These are phyloP conservation scores for Colletotrichum sp. DNA, from an alignment of 2,329 filamentous ascomycete genomes.

Conservation along the genomic window DNA sequence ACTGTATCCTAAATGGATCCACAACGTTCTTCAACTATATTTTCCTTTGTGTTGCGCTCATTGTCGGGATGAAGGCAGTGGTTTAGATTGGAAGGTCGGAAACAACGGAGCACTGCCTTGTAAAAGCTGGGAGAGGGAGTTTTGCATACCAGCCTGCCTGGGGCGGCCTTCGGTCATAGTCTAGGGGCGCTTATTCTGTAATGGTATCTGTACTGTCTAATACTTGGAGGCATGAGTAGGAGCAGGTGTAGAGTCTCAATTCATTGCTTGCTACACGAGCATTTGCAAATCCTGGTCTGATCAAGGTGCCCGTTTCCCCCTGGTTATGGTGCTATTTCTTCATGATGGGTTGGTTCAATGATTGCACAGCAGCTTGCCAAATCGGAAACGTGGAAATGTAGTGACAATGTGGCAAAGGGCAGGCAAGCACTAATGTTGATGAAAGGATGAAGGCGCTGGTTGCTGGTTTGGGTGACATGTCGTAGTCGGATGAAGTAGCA, in stretches of 20 bases:
- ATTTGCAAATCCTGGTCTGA: background rate
- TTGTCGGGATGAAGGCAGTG: background rate
- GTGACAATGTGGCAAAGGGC: background rate
- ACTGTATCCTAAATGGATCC: background rate
- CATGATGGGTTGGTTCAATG: background rate
- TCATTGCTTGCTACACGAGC: background rate
- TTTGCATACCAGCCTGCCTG: background rate
- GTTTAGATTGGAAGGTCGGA: background rate
- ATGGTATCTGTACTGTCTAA: background rate
- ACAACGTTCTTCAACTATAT: background rate
- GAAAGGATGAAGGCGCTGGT: background rate
- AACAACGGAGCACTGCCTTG: background rate
- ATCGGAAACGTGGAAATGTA: background rate
- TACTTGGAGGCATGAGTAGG: background rate
- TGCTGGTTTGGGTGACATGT: background rate
- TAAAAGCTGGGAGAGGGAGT: background rate
- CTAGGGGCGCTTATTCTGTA: background rate
- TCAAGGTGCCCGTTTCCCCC: background rate
- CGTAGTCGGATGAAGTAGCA: background rate
- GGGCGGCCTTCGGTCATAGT: background rate
- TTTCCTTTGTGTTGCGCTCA: slow-evolving; percentile 9
- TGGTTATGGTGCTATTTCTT: background rate
- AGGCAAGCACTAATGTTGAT: background rate
- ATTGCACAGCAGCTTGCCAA: background rate
- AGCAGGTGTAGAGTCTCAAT: background rate